A percentile compares a stretch with the other conserved stretches of the same genome.
Evolutionary conservation across 2,329 filamentous ascomycete genomes (phyloP).

Genomic region (Fusarium xylarioides): DNA sequence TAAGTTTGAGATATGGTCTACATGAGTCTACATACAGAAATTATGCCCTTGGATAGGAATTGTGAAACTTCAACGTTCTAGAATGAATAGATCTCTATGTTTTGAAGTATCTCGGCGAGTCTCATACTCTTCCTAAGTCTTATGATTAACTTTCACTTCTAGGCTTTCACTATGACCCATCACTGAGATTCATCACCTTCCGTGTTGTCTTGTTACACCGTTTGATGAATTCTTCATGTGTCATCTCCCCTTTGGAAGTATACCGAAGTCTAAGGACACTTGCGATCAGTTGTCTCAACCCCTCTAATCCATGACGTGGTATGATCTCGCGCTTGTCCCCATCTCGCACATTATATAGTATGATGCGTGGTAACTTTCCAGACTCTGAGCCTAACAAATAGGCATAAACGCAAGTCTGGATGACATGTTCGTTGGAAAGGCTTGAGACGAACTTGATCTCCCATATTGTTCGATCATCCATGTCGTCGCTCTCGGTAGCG

Average conservation of each 20-base stretch:
- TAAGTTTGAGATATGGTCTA: neutral
- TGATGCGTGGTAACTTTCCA: constrained; percentile 20
- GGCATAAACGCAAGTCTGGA: constrained; percentile 42
- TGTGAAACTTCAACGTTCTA: neutral
- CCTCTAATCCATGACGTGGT: neutral
- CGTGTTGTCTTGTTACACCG: neutral
- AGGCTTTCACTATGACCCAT: neutral
- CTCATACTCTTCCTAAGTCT: neutral
- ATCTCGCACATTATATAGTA: constrained; percentile 43
- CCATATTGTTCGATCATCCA: constrained; percentile 31
- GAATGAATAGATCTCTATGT: neutral
- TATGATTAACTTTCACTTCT: neutral
- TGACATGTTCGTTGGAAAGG: constrained; percentile 38
- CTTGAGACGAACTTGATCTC: constrained; percentile 45
- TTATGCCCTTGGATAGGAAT: neutral
- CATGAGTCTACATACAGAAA: neutral
- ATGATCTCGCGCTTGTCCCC: constrained; percentile 40
- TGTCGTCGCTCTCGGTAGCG: neutral
- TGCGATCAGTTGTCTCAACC: constrained; percentile 20
- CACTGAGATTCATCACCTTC: constrained; percentile 5
- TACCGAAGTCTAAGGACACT: constrained; percentile 34
- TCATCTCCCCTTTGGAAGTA: neutral
- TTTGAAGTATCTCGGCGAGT: neutral
- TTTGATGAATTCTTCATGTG: constrained; percentile 23
- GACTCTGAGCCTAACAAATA: constrained; percentile 26